Conservation (phyloP, 768 basidiomycete genomes). For the Psilocybe cyanescens region DNA sequence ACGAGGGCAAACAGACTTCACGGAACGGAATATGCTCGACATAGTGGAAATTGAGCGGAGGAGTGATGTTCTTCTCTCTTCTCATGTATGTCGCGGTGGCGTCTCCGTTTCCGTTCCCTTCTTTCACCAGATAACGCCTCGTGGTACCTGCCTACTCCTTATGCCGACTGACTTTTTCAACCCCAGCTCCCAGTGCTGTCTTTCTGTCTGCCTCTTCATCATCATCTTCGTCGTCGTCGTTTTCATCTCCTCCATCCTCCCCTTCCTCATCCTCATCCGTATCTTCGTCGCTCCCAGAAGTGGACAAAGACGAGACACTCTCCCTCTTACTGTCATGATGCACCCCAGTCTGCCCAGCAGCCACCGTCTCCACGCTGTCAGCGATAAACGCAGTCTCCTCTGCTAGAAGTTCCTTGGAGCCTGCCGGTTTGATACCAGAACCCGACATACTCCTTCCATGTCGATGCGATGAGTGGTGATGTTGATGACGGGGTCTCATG, state of each 20-base stretch:
- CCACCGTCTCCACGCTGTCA: neutral
- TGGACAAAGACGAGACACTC: conserved; percentile 13
- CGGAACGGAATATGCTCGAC: neutral
- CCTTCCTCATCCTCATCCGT: conserved; percentile 15
- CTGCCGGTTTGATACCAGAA: neutral
- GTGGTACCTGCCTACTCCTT: conserved; percentile 20
- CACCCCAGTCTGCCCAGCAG: neutral
- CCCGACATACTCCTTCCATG: conserved; percentile 3
- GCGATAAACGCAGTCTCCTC: neutral
- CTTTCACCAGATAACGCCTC: neutral
- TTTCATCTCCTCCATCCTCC: conserved; percentile 15
- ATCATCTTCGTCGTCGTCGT: conserved; percentile 22
- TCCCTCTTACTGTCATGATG: neutral
- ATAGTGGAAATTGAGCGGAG: neutral
- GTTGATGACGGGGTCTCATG: conserved; percentile 15
- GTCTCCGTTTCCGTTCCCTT: neutral
- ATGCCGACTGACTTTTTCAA: conserved; percentile 55
- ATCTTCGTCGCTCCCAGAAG: conserved; percentile 20
- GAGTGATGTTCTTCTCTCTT: neutral
- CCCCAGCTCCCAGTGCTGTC: conserved; percentile 45
- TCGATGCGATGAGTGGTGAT: conserved; percentile 15
- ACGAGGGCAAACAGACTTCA: neutral
- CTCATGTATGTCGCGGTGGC: neutral
- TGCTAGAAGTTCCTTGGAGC: neutral
- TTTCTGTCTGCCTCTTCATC: conserved; percentile 30